These are phyloP conservation scores for Geotrichum carabidarum DNA, from an alignment of 1,139 yeast species.

Conservation along the genomic window DNA sequence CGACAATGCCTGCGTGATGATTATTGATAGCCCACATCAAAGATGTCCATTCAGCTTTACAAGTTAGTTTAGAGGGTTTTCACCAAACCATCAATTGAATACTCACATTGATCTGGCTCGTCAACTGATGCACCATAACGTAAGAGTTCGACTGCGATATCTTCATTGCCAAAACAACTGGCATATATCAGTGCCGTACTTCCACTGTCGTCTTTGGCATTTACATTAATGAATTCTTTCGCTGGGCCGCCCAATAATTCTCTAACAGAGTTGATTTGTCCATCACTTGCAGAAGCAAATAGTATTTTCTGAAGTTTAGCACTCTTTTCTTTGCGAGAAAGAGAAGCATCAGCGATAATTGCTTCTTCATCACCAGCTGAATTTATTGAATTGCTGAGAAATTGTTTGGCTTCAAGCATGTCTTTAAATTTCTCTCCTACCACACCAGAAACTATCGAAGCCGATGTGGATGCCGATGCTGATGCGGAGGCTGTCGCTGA, in stretches of 20 bases:
- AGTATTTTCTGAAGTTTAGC: constrained; percentile 30
- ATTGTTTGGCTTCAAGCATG: constrained; percentile 1
- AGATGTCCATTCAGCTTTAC: constrained; percentile 41
- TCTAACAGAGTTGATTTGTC: constrained; percentile 32
- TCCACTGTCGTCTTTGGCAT: constrained; percentile 39
- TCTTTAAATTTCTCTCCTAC: neutral
- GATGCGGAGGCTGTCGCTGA: neutral
- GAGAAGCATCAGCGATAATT: constrained; percentile 25
- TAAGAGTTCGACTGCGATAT: constrained; percentile 38
- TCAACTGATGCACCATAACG: constrained; percentile 39
- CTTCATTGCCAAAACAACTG: constrained; percentile 41
- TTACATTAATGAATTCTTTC: constrained; percentile 31
- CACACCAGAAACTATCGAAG: neutral
- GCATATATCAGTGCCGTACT: constrained; percentile 41
- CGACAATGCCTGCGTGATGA: constrained; percentile 37
- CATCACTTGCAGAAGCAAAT: constrained; percentile 37
- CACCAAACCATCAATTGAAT: too few relatives aligned
- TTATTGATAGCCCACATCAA: constrained; percentile 46
- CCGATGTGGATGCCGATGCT: too few relatives aligned
- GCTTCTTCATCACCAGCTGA: constrained; percentile 26
- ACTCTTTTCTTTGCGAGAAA: constrained; percentile 26
- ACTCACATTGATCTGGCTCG: constrained; percentile 34
- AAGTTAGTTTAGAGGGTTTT: neutral
- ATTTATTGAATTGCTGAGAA: neutral
- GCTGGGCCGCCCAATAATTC: constrained; percentile 32